A percentile compares a stretch with the other conserved stretches of the same genome.
Conservation (phyloP, 495 filamentous ascomycete genomes). For the Friedmanniomyces simplex region DNA sequence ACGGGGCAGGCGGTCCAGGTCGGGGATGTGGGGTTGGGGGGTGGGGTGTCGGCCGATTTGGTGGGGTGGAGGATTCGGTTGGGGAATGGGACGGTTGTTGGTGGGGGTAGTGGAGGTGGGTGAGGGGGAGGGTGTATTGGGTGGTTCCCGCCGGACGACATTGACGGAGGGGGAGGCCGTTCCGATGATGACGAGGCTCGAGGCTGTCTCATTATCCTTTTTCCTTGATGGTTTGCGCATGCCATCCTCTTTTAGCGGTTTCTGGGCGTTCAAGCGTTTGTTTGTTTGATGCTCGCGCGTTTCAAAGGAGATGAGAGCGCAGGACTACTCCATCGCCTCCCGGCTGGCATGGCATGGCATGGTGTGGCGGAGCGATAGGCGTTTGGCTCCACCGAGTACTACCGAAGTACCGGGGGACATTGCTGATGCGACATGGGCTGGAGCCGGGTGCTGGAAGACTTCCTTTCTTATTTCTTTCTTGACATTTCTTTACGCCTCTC, state of each 20-base stretch:
- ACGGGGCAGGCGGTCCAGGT: background rate
- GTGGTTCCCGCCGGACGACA: no score
- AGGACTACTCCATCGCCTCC: no score
- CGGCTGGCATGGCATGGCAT: background rate
- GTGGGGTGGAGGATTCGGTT: background rate
- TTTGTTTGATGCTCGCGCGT: background rate
- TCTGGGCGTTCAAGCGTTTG: constrained; percentile 1
- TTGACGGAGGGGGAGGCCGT: no score
- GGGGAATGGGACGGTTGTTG: constrained; percentile 4
- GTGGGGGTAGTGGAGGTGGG: background rate
- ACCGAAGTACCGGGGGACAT: no score
- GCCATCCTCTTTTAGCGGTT: background rate
- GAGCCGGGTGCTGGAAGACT: no score
- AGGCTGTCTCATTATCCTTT: background rate
- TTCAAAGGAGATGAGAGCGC: background rate
- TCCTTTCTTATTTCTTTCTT: no score
- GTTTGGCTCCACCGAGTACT: no score
- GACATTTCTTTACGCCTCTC: no score
- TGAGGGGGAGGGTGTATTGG: background rate
- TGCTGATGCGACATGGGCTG: no score
- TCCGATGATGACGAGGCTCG: background rate
- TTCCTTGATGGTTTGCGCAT: background rate
- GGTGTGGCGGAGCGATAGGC: no score
- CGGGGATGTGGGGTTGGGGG: background rate
- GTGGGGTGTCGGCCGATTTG: background rate